These are phyloP conservation scores for Peltaster fructicola DNA, from an alignment of 2,329 filamentous ascomycete genomes.

Conservation along the genomic window DNA sequence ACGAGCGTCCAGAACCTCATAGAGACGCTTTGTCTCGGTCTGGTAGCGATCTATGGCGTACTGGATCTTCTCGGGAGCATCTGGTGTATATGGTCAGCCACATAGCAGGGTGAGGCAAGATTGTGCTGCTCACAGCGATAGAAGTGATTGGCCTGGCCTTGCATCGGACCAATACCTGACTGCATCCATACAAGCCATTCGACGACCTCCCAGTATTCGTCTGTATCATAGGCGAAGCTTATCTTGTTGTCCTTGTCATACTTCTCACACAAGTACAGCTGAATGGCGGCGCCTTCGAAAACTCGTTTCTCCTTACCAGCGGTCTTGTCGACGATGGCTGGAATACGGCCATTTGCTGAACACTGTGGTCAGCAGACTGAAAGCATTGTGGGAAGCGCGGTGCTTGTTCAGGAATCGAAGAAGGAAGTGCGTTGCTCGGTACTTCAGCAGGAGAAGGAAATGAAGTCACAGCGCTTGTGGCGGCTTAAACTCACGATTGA, in stretches of 20 bases:
- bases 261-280: conserved; percentile 27
- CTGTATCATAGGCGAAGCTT: conserved; percentile 23
- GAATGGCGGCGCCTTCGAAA: conserved; percentile 29
- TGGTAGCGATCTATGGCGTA: conserved; percentile 31
- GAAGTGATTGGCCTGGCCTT: conserved; percentile 31
- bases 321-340: conserved; percentile 26
- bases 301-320: conserved; percentile 11
- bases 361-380: too few species aligned
- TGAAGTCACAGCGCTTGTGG: neutral
- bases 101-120: too few species aligned
- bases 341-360: conserved; percentile 29
- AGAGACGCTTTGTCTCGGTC: conserved; percentile 31
- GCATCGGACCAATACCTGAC: conserved; percentile 23
- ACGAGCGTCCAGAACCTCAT: conserved; percentile 27
- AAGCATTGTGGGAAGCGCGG: too few species aligned
- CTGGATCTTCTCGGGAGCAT: conserved; percentile 24
- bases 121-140: too few species aligned
- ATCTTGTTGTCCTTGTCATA: conserved; percentile 26
- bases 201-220: conserved; percentile 27
- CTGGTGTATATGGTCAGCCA: too few species aligned
- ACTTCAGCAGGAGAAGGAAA: too few species aligned
- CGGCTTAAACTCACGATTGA: conserved; percentile 21
- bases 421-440: too few species aligned
- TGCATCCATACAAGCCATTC: conserved; percentile 31
- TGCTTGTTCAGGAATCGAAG: too few species aligned